Percentiles rank a stretch among this genome's conserved stretches.
Evolutionary conservation across 768 basidiomycete species (phyloP).

Genomic region (Pholiota molesta): DNA sequence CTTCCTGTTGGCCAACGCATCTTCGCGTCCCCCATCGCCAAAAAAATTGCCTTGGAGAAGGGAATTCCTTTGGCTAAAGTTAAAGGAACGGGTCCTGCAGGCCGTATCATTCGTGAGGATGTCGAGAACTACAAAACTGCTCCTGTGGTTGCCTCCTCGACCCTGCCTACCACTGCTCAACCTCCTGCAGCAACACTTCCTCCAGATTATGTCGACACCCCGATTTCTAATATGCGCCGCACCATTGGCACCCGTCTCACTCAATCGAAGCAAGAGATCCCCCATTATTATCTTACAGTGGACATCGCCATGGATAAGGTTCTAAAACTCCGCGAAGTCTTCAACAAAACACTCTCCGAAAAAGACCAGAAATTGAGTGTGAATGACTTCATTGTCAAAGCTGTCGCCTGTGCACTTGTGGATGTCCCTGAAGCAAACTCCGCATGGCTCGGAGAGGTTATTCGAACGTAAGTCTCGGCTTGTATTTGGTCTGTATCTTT

Average conservation of each 20-base stretch:
- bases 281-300: conserved; percentile 95
- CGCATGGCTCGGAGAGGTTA: conserved; percentile 95
- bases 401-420: conserved; percentile 83
- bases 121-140: conserved; percentile 85
- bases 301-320: conserved; percentile 98
- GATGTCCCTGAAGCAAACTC: conserved; percentile 99
- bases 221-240: conserved; percentile 93
- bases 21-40: conserved; percentile 94
- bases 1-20: conserved; percentile 76
- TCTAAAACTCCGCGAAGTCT: conserved; percentile 90
- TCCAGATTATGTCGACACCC: conserved; percentile 83
- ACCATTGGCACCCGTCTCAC: conserved; percentile 88
- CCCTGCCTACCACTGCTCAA: conserved; percentile 48
- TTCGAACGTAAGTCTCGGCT: conserved; percentile 77
- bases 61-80: conserved; percentile 89
- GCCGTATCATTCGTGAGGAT: conserved; percentile 93
- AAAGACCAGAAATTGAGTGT: conserved; percentile 98
- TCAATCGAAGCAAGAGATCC: conserved; percentile 93
- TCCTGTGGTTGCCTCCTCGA: conserved; percentile 43
- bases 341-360: conserved; percentile 86
- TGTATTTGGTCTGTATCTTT: not conserved
- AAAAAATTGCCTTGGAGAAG: conserved; percentile 93
- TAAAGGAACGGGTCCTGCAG: conserved; percentile 92
- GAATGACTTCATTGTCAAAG: conserved; percentile 98
- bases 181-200: conserved; percentile 53